Percentiles rank a stretch among this genome's conserved stretches.
phyloP scores from a whole-genome alignment of 2,329 filamentous ascomycete genomes.

The Beauveria sp. region DNA sequence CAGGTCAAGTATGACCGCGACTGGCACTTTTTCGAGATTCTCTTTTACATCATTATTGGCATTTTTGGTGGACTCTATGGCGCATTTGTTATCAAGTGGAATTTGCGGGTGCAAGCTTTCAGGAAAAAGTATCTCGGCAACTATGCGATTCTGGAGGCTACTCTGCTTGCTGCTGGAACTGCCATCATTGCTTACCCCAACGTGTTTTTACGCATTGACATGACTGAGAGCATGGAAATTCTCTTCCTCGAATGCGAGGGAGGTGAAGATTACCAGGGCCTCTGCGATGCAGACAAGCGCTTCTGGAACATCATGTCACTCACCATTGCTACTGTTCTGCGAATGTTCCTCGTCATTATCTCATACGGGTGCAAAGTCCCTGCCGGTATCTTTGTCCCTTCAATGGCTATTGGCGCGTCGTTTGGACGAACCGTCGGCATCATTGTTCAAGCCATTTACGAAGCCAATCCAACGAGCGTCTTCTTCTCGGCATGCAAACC shows the following conservation, averaged over 20 bases:
- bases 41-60: constrained; percentile 88
- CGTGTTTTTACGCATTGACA: constrained; percentile 89
- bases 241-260: constrained; percentile 91
- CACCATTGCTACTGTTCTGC: constrained; percentile 68
- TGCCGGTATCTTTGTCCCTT: constrained; percentile 94
- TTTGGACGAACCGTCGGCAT: constrained; percentile 95
- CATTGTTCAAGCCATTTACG: constrained; percentile 80
- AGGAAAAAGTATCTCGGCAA: constrained; percentile 83
- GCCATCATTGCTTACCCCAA: constrained; percentile 96
- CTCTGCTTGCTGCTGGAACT: constrained; percentile 72
- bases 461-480: constrained; percentile 69
- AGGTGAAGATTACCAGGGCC: constrained; percentile 76
- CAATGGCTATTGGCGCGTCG: constrained; percentile 92
- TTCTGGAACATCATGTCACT: constrained; percentile 74
- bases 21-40: constrained; percentile 95
- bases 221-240: constrained; percentile 99
- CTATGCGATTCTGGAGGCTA: constrained; percentile 81
- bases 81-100: constrained; percentile 97
- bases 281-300: constrained; percentile 74
- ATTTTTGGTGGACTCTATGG: constrained; percentile 93
- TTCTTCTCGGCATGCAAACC: constrained; percentile 88
- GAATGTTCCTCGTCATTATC: constrained; percentile 81
- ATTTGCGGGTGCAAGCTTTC: constrained; percentile 82
- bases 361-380: constrained; percentile 98
- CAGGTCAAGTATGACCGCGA: constrained; percentile 91